Base-by-base conservation (phyloP, 441 rosid species). In the Gossypium davidsonii region DNA sequence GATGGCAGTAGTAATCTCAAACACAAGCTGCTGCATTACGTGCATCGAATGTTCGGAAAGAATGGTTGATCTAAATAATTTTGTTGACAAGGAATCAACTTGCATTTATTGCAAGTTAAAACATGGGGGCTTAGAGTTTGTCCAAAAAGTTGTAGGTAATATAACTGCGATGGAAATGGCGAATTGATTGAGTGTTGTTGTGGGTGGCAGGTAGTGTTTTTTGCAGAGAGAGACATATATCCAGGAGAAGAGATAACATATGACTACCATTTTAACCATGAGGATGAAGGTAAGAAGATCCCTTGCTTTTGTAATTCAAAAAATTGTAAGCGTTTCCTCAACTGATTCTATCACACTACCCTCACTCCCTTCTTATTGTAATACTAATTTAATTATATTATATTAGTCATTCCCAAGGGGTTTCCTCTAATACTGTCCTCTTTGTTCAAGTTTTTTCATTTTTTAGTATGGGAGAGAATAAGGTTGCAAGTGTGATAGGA, bases 231-330 rank as follows among this genome's bases (percentile, higher is more conserved):
- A 73, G 89, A 85, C 77, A 82, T 87, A 59, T 81, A 78, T 75
- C 90, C 87, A 0, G 90, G 90, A 10, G 88, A 87, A 78, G 90
- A 87, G 80, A 78, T 87, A 77, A 87, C 90, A 3, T 85, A 85
- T 20, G 88, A 87, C 67, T 87, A 85, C 74, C 83, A 83, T 79
- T 87, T 85, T 57, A 85, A 82, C 79, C 80, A 79, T 51, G 87
- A 85, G 76, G 90, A 87, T 72, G 85, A 85, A 78, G 87, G 90
- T 23, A 85, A 85, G 78, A 85, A 85, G 76, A 87, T 85, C n/a
- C 84, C 83, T 7, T 83, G 90, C 67, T 81, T 83, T 67, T 85
- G 87, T 78, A 82, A 82, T 79, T 79, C 89, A 9, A 87, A 79
- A 65, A 84, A 87, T 60, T 87, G 91, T 80, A 79, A 87, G 78